Evolutionary conservation across 768 basidiomycete species (phyloP).

Genomic region (Gymnopilus dilepis): DNA sequence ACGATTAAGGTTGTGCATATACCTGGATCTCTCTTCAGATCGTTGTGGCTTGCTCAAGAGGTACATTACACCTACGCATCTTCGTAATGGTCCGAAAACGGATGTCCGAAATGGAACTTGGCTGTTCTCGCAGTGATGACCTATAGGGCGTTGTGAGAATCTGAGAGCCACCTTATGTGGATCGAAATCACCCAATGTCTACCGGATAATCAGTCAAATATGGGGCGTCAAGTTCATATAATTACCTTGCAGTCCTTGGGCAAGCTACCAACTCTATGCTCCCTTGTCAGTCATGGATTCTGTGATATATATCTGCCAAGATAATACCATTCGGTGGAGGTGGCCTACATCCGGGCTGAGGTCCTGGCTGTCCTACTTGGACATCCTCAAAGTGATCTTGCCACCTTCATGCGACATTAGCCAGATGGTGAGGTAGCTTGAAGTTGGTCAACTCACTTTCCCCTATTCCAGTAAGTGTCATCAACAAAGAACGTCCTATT

Average conservation of each 20-base stretch:
- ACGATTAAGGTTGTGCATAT: conserved; percentile 58
- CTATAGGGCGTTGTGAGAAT: conserved; percentile 33
- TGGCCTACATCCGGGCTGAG: conserved; percentile 64
- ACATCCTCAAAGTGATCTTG: conserved; percentile 67
- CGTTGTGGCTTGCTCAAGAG: neutral
- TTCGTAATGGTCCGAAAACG: conserved; percentile 62
- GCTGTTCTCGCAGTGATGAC: conserved; percentile 69
- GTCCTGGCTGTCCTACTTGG: conserved; percentile 57
- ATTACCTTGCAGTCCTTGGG: conserved; percentile 68
- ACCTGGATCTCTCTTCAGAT: conserved; percentile 40
- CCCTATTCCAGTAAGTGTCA: conserved; percentile 76
- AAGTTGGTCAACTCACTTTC: conserved; percentile 51
- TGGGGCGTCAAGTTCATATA: conserved; percentile 2
- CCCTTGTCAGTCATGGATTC: conserved; percentile 6
- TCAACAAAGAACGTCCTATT: conserved; percentile 72
- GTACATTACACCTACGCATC: conserved; percentile 53
- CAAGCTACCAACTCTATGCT: conserved; percentile 71
- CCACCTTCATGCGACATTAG: conserved; percentile 51
- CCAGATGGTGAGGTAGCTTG: neutral
- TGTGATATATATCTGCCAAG: neutral
- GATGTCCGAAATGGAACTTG: conserved; percentile 64
- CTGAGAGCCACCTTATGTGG: neutral
- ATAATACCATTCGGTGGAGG: conserved; percentile 65
- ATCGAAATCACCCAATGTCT: conserved; percentile 64
- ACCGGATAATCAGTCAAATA: conserved; percentile 12